Conservation (phyloP, 768 basidiomycete genomes). For the Collybia mongolica region DNA sequence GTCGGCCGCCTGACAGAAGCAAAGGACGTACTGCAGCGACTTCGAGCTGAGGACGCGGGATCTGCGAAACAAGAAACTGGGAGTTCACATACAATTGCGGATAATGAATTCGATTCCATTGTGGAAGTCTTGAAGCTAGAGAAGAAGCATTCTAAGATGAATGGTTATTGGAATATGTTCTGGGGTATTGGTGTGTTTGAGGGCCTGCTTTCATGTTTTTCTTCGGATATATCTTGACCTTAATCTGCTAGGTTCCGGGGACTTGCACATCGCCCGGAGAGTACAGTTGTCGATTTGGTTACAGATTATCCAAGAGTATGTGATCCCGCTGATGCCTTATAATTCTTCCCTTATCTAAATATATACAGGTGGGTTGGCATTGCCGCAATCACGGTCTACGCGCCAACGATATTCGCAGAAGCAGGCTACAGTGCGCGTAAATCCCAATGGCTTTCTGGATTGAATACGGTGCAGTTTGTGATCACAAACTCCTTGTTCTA, state of each 20-base stretch:
- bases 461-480: conserved; percentile 34
- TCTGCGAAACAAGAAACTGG: conserved; percentile 16
- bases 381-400: conserved; percentile 44
- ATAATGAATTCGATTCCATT: conserved; percentile 36
- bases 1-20: conserved; percentile 37
- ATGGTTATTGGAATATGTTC: conserved; percentile 44
- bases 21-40: conserved; percentile 29
- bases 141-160: conserved; percentile 35
- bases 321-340: conserved; percentile 1
- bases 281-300: conserved; percentile 44
- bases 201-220: background rate
- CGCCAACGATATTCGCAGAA: conserved; percentile 41
- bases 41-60: conserved; percentile 24
- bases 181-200: conserved; percentile 33
- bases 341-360: background rate
- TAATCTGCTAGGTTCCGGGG: conserved; percentile 23
- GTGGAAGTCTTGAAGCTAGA: conserved; percentile 36
- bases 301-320: conserved; percentile 43
- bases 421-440: conserved; percentile 42
- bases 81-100: conserved; percentile 14
- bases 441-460: conserved; percentile 41
- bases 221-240: background rate
- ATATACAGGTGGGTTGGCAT: conserved; percentile 39
- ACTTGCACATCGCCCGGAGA: conserved; percentile 38
- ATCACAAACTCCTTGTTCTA: background rate